Conservation (phyloP, 2,329 filamentous ascomycete genomes). For the Fusarium chlamydosporum region DNA sequence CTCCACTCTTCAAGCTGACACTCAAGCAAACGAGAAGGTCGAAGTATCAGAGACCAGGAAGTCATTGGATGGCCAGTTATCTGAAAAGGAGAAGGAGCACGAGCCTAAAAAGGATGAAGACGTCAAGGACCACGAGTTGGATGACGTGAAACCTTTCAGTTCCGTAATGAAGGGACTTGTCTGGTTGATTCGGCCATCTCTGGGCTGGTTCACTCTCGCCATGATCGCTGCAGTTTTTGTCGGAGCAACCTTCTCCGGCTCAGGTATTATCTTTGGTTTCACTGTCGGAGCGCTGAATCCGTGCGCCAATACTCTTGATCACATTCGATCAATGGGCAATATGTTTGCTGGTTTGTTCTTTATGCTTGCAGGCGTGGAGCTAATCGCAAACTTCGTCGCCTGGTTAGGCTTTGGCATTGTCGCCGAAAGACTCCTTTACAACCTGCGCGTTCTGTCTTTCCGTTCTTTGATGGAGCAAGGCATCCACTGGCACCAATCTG, state of each 20-base stretch:
- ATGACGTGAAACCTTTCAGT: conserved; percentile 57
- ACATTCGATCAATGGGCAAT: conserved; percentile 56
- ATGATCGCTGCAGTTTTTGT: conserved; percentile 64
- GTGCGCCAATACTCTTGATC: conserved; percentile 57
- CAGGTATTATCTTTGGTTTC: conserved; percentile 66
- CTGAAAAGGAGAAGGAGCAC: conserved; percentile 8
- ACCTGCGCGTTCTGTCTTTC: conserved; percentile 70
- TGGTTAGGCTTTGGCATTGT: conserved; percentile 62
- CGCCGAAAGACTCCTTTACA: conserved; percentile 75
- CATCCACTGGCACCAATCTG: conserved; percentile 77
- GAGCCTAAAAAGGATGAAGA: conserved; percentile 41
- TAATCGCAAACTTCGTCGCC: conserved; percentile 69
- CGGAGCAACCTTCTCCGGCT: conserved; percentile 65
- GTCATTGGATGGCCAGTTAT: conserved; percentile 8
- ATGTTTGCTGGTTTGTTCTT: conserved; percentile 71
- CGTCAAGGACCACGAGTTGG: conserved; percentile 54
- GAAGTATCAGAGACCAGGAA: conserved; percentile 27
- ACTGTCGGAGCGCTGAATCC: conserved; percentile 62
- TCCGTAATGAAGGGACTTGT: conserved; percentile 56
- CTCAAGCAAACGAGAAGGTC: conserved; percentile 22
- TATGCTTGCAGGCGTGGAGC: conserved; percentile 63
- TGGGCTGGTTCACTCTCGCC: conserved; percentile 58
- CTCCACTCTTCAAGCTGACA: conserved; percentile 34
- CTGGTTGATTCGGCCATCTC: conserved; percentile 57
- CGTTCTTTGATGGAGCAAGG: conserved; percentile 75